Evolutionary conservation across 2,329 filamentous ascomycete species (phyloP), one percentile per base, ranked within the genome.

Genomic region (Macrophomina pseudophaseolina): DNA sequence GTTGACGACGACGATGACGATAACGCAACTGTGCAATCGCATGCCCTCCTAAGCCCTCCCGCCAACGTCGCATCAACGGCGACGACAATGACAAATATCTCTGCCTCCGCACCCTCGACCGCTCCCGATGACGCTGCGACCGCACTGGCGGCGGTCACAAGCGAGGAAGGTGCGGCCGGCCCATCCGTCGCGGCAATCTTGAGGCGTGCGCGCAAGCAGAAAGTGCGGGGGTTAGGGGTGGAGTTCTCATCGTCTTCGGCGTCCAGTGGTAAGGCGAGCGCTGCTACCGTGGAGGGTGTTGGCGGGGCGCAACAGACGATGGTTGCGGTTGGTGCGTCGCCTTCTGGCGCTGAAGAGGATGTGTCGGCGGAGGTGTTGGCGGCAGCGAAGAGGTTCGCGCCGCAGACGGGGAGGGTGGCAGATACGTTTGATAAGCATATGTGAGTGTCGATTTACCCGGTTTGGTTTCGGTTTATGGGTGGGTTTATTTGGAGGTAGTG

Each of bases 401-500:
- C 88, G 67, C 90, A 92, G 76, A 93, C 90, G 0, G 91, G 91
- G 0, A 79, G 89, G 68, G 83, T 89, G 0, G 85, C 86, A 40
- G 89, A 91, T 66, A 76, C 87, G 28, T 78, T 82, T 46, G 90
- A 93, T 76, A 90, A 84, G 79, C 91, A 94, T 81, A 92, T 94
- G 91, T 94, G 85, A 88, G 90, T 87, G 49, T 48, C 12, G 11
- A n/a, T 35, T 35, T 59, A 30, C 35, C 35, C 7, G 35, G 11
- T 38, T 38, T 38, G 35, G 35, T 38, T 23, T 23, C 23, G 35
- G 11, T 38, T 38, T 7, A 12, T 38, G 35, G 35, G 6, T 12
- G 35, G 35, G 35, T 4, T 38, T 23, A 3, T 23, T 23, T 23
- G 23, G 23, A 38, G 30, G 35, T 30, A 35, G 67, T 18, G 65